phyloP scores from a whole-genome alignment of 2,329 filamentous ascomycete species.

The Aspergillus candidus region DNA sequence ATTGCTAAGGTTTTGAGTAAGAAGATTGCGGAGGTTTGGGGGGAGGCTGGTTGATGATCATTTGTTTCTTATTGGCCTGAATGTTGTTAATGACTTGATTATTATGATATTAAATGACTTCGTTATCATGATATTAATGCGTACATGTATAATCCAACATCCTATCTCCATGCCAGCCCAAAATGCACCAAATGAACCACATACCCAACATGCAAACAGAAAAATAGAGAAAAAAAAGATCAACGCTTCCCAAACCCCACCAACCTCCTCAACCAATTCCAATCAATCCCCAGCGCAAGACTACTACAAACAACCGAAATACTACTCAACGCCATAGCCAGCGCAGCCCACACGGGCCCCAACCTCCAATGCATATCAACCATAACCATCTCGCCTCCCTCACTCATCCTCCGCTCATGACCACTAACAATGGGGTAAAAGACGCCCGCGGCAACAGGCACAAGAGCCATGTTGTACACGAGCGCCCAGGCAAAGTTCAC shows the following conservation, averaged over 20 bases:
- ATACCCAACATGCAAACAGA: not conserved
- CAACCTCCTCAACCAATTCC: constrained; percentile 16
- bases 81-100: not conserved
- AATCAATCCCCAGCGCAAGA: constrained; percentile 57
- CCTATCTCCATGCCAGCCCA: not conserved
- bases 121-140: not conserved
- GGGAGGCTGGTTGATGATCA: constrained; percentile 22
- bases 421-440: constrained; percentile 57
- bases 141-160: too few relatives aligned
- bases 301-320: constrained; percentile 83
- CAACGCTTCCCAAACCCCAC: constrained; percentile 8
- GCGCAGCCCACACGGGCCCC: constrained; percentile 65
- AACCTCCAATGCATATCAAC: constrained; percentile 38
- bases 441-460: constrained; percentile 76
- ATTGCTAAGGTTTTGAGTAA: constrained; percentile 59
- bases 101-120: not conserved
- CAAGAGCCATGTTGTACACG: constrained; percentile 70
- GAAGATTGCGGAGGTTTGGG: constrained; percentile 69
- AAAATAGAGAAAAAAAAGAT: not conserved
- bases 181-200: not conserved
- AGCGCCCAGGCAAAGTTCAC: constrained; percentile 83
- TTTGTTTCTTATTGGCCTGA: not conserved
- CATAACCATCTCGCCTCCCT: too few relatives aligned
- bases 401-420: constrained; percentile 28
- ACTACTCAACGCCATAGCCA: constrained; percentile 90